Evolutionary conservation across 1,284 basidiomycete species (phyloP).

Genomic region (Trichosporon ovoides): DNA sequence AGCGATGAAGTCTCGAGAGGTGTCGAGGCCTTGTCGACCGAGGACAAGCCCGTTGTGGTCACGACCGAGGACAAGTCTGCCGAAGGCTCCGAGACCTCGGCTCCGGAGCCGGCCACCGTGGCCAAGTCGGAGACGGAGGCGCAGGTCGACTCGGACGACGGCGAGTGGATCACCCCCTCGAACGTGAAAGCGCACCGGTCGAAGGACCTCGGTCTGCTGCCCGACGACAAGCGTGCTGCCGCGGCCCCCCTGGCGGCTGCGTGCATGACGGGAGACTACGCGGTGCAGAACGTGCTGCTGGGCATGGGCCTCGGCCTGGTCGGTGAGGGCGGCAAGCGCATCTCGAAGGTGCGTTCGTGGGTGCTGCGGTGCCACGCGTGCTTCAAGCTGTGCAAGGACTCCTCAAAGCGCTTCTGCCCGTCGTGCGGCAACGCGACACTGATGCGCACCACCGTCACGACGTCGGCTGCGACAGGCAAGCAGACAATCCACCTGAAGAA

Average conservation of each 20-base stretch:
- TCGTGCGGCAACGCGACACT: constrained; percentile 93
- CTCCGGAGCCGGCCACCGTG: neutral
- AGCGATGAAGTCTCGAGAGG: constrained; percentile 11
- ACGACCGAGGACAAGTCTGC: neutral
- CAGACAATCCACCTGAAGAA: constrained; percentile 78
- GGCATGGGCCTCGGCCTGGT: constrained; percentile 92
- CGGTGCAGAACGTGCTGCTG: constrained; percentile 95
- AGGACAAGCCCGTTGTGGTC: neutral
- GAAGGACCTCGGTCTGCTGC: constrained; percentile 72
- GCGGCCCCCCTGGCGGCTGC: constrained; percentile 54
- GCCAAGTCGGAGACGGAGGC: constrained; percentile 18
- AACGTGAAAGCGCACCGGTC: constrained; percentile 88
- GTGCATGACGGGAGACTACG: constrained; percentile 98
- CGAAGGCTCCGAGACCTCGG: neutral
- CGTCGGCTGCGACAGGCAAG: constrained; percentile 58
- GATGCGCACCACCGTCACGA: constrained; percentile 82
- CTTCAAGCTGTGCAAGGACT: constrained; percentile 98
- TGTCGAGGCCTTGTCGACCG: constrained; percentile 8
- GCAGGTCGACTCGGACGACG: constrained; percentile 68
- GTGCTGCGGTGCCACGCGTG: constrained; percentile 96
- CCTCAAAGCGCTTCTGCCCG: constrained; percentile 92
- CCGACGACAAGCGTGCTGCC: constrained; percentile 44
- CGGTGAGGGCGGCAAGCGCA: constrained; percentile 84
- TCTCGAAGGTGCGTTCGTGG: constrained; percentile 90
- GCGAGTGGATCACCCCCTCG: constrained; percentile 94